These are phyloP conservation scores for Talaromyces sp. DNA, from an alignment of 2,329 filamentous ascomycete species.

Conservation along the genomic window DNA sequence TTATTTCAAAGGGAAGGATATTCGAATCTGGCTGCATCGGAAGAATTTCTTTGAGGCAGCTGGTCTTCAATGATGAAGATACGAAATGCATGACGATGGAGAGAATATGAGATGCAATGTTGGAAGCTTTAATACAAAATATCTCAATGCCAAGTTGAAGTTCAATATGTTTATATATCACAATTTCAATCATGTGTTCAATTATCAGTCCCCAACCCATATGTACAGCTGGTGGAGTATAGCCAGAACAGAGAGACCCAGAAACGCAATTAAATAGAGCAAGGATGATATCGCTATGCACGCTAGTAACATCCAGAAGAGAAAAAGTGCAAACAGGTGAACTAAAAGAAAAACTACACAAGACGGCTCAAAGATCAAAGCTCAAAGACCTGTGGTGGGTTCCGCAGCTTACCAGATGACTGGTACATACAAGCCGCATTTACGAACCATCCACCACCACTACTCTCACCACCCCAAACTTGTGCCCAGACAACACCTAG, in stretches of 20 bases:
- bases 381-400: constrained; percentile 42
- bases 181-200: too few relatives aligned
- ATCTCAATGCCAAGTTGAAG: too few relatives aligned
- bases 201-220: too few relatives aligned
- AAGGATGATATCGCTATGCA: background rate
- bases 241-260: background rate
- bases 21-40: background rate
- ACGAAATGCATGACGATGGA: too few relatives aligned
- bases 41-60: too few relatives aligned
- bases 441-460: constrained; percentile 55
- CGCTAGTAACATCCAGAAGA: background rate
- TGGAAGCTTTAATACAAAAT: too few relatives aligned
- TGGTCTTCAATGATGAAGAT: too few relatives aligned
- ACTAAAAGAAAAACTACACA: background rate
- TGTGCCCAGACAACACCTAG: constrained; percentile 62
- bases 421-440: constrained; percentile 59
- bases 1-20: background rate
- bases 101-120: too few relatives aligned
- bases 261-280: background rate
- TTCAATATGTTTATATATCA: too few relatives aligned
- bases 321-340: too few relatives aligned
- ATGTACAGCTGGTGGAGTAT: too few relatives aligned
- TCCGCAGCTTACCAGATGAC: constrained; percentile 38
- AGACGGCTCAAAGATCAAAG: constrained; percentile 21
- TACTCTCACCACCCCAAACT: constrained; percentile 58